Evolutionary conservation across 768 basidiomycete genomes (phyloP), one percentile per base, ranked within the genome.

Genomic region (Suillus cothurnatus): DNA sequence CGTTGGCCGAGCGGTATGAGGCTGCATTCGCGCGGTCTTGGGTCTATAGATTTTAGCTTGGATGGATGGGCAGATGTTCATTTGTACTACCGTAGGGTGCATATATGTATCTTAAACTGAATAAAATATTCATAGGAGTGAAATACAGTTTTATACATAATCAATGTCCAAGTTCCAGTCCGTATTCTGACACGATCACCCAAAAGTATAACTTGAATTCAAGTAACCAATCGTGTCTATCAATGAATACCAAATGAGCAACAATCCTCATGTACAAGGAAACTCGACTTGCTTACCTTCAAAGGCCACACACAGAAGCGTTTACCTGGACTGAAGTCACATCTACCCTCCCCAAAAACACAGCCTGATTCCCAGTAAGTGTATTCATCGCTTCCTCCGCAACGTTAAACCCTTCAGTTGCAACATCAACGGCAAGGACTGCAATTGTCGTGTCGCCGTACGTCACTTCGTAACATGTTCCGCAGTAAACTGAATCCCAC

Each of bases 371-470:
- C 57, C 77, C 75, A 14, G 87, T 88, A 66, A 88, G 71, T 17
- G 68, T 69, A 66, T 88, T 82, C 85, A 88, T 84, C n/a, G 87
- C 86, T 26, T 70, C 74, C 67, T 81, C 69, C 0, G 85, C 81
- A 34, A 88, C 72, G 64, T 84, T 85, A 68, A 85, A 87, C 8
- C 80, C 82, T 0, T 67, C 66, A 3, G 5, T 32, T 12, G 70
- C 67, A 21, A 57, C 56, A 47, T 79, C 79, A 12, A 80, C 70
- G 6, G 77, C 79, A 62, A 76, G 63, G 5, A 73, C 57, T 17
- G 23, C 2, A 47, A 80, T 47, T 2, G 67, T 71, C 6, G 4
- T 68, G 36, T n/a, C 55, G 4, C 53, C 61, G 45, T 75, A 78
- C 5, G 73, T 78, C 62, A 78, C 47, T 1, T 69, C 4, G 60